phyloP scores from a whole-genome alignment of 441 rosid genomes.

The Gossypium davidsonii region DNA sequence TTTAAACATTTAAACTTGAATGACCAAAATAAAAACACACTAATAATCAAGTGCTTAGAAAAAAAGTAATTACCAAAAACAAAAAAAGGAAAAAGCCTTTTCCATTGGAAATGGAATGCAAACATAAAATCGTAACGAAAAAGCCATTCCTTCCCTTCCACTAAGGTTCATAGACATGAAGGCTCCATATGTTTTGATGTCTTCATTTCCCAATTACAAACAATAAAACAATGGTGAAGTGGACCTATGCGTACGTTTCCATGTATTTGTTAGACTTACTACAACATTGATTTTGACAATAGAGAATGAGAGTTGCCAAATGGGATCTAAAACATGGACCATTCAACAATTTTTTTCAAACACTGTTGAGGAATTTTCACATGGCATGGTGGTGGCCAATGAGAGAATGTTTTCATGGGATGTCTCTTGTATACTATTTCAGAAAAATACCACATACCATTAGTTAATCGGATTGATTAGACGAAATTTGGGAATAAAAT shows the following conservation, averaged over 20 bases:
- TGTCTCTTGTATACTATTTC: not conserved
- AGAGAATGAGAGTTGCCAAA: not conserved
- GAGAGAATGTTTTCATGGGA: conserved; percentile 10
- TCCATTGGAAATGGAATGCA: too few relatives aligned
- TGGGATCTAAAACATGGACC: not conserved
- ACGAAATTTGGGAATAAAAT: too few relatives aligned
- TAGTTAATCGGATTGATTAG: too few relatives aligned
- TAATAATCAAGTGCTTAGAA: too few relatives aligned
- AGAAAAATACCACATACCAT: too few relatives aligned
- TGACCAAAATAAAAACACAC: too few relatives aligned
- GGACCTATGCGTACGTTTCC: not conserved
- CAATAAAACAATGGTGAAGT: not conserved
- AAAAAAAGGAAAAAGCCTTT: too few relatives aligned
- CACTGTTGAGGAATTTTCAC: not conserved
- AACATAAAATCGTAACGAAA: too few relatives aligned
- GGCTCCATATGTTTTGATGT: not conserved
- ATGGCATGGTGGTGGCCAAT: conserved; percentile 3
- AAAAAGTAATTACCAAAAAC: too few relatives aligned
- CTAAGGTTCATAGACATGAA: not conserved
- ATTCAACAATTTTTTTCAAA: not conserved
- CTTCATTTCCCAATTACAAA: not conserved
- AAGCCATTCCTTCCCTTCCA: not conserved
- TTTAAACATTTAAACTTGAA: too few relatives aligned
- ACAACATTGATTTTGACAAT: not conserved
- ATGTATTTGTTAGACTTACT: not conserved